Evolutionary conservation across 1,139 yeast species (phyloP).

Genomic region (Yamadazyma siamensis): DNA sequence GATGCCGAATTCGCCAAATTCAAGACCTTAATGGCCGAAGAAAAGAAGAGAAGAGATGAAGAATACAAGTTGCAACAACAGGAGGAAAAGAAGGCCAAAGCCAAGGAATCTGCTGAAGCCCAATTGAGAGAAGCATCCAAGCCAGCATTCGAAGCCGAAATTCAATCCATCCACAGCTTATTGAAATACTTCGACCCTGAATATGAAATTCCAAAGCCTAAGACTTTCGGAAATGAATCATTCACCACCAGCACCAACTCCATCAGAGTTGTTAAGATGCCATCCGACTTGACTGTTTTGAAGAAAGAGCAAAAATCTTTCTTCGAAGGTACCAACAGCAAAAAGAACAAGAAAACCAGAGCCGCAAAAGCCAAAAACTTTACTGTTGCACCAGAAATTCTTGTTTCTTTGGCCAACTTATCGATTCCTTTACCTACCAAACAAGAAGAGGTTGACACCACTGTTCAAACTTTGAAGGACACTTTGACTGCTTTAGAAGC

Average conservation of each 20-base stretch:
- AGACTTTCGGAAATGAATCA: constrained; percentile 24
- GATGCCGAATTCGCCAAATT: constrained; percentile 71
- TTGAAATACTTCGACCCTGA: constrained; percentile 76
- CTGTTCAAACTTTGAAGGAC: constrained; percentile 67
- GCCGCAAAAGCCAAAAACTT: constrained; percentile 44
- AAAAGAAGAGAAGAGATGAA: constrained; percentile 67
- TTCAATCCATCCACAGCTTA: constrained; percentile 68
- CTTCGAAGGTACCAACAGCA: constrained; percentile 50
- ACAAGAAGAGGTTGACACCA: constrained; percentile 65
- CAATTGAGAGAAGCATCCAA: constrained; percentile 65
- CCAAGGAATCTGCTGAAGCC: constrained; percentile 63
- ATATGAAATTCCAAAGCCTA: constrained; percentile 58
- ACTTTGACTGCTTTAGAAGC: constrained; percentile 69
- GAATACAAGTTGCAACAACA: constrained; percentile 56
- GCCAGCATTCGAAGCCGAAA: constrained; percentile 83
- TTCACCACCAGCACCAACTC: constrained; percentile 27
- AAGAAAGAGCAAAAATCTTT: constrained; percentile 63
- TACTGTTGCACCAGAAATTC: constrained; percentile 76
- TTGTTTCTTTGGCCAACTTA: constrained; percentile 74
- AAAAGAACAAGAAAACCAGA: constrained; percentile 41
- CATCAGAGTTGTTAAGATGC: constrained; percentile 54
- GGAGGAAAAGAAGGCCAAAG: constrained; percentile 58
- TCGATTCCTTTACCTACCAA: constrained; percentile 78
- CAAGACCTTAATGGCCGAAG: constrained; percentile 65
- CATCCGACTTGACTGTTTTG: constrained; percentile 62